Evolutionary conservation across 75 land plant species (phyloP), one percentile per base, ranked within the genome.

Genomic region (Picea glauca): DNA sequence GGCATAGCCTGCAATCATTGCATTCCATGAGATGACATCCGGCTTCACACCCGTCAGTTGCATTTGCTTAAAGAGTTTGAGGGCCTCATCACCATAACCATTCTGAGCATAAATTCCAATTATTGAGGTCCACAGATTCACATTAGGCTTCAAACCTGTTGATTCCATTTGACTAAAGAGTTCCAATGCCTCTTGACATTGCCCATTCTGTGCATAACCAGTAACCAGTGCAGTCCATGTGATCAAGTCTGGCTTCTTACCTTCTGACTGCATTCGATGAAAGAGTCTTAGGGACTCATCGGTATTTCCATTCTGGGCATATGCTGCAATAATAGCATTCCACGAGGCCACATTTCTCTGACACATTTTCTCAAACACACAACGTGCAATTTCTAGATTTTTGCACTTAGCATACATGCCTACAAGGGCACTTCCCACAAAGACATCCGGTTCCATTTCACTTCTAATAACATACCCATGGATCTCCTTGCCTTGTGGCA

Each of bases 361-460:
- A 13, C 76, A 60, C 82, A 91, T 78, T 57, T 78, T n/a, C 54
- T 77, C 21, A 65, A 95, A 95, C 21, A 91, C 66, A n/a, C 56
- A 74, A 57, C 75, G 57, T 5, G 98, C 82, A 67, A 76, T 63
- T 7, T 77, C 82, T 12, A 90, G 43, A 35, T 61, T 65, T 18
- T 78, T 80, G 70, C 90, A 90, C 54, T 89, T 93, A 15, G 86
- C 81, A 88, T 92, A 93, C 65, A 86, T 81, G 77, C 88, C 94
- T 65, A 91, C 62, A 46, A 93, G 76, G 4, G 92, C 74, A 80
- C 88, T 88, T 32, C 84, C 32, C 20, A 93, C 81, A 38, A 85
- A 15, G 9, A 58, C 76, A 70, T 90, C 90, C 11, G 65, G 59
- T 76, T 84, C 84, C 58, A 75, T 66, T 6, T 80, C 81, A 20